Evolutionary conservation across 176 grass and related monocot species (phyloP).

Genomic region (Cymbopogon citratus): DNA sequence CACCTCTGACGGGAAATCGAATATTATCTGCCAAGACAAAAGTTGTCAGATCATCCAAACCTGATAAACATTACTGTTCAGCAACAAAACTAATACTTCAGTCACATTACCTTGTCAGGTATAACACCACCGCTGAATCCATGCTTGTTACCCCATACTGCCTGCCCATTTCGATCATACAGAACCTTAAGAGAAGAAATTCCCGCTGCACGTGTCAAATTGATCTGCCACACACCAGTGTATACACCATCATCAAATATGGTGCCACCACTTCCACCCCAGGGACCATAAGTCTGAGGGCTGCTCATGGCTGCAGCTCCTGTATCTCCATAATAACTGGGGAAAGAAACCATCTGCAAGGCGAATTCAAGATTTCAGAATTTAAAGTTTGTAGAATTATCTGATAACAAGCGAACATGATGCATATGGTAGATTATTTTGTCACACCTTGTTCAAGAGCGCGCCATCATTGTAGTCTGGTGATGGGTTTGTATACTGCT

Average conservation of each 20-base stretch:
- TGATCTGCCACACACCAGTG: slow-evolving; percentile 81
- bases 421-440: not conserved
- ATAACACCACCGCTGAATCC: slow-evolving; percentile 65
- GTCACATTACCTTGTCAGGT: slow-evolving; percentile 59
- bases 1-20: slow-evolving; percentile 83
- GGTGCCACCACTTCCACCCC: slow-evolving; percentile 88
- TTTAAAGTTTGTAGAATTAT: not conserved
- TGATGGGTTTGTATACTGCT: slow-evolving; percentile 33
- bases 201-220: slow-evolving; percentile 62
- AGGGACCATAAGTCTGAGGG: slow-evolving; percentile 68
- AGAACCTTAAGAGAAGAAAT: slow-evolving; percentile 74
- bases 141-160: slow-evolving; percentile 94
- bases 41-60: not conserved
- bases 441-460: slow-evolving; percentile 47
- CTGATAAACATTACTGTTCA: not conserved
- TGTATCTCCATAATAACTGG: slow-evolving; percentile 38
- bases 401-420: not conserved
- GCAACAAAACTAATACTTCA: not conserved
- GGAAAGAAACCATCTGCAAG: slow-evolving; percentile 59
- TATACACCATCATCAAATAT: slow-evolving; percentile 93
- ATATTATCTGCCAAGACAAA: slow-evolving; percentile 47
- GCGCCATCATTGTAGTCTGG: slow-evolving; percentile 18
- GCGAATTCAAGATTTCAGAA: not conserved
- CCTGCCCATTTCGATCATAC: slow-evolving; percentile 85
- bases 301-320: slow-evolving; percentile 25